A percentile compares a stretch with the other conserved stretches of the same genome.
These are phyloP conservation scores for Trichophyton verrucosum DNA, from an alignment of 2,329 filamentous ascomycete genomes.

Conservation along the genomic window DNA sequence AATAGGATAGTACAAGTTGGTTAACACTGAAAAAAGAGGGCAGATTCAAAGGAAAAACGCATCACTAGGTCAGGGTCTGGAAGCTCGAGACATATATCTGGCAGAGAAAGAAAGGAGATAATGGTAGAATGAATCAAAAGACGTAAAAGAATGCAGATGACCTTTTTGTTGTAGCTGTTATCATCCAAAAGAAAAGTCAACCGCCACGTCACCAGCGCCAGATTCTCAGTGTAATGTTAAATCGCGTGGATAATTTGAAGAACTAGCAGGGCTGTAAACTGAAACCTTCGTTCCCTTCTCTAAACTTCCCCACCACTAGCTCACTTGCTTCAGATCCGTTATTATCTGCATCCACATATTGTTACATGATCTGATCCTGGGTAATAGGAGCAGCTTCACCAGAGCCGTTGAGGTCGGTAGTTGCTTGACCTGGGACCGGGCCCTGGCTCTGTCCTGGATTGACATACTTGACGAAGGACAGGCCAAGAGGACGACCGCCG, in stretches of 20 bases:
- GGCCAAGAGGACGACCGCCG: conserved; percentile 79
- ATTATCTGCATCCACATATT: not conserved
- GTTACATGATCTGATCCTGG: conserved; percentile 97
- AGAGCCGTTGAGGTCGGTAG: conserved; percentile 70
- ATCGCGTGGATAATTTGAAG: not conserved
- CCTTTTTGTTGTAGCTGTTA: not conserved
- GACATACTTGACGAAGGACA: conserved; percentile 89
- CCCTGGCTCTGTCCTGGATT: conserved; percentile 51
- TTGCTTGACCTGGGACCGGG: conserved; percentile 23
- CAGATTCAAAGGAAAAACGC: not conserved
- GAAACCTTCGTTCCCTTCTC: not conserved
- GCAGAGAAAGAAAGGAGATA: not conserved
- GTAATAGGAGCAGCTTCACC: conserved; percentile 51
- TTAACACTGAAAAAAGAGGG: not conserved
- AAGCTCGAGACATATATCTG: not conserved
- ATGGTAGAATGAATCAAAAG: not conserved
- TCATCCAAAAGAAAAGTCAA: conserved; percentile 3
- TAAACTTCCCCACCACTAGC: not conserved
- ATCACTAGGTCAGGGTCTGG: not conserved
- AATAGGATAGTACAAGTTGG: not conserved
- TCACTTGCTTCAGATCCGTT: not conserved
- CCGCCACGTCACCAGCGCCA: not conserved
- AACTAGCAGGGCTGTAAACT: not conserved
- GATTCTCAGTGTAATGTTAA: not conserved
- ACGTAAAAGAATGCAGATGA: not conserved